A percentile compares a stretch with the other conserved stretches of the same genome.
phyloP scores from a whole-genome alignment of 2,329 filamentous ascomycete species.

The Alternaria conjuncta region DNA sequence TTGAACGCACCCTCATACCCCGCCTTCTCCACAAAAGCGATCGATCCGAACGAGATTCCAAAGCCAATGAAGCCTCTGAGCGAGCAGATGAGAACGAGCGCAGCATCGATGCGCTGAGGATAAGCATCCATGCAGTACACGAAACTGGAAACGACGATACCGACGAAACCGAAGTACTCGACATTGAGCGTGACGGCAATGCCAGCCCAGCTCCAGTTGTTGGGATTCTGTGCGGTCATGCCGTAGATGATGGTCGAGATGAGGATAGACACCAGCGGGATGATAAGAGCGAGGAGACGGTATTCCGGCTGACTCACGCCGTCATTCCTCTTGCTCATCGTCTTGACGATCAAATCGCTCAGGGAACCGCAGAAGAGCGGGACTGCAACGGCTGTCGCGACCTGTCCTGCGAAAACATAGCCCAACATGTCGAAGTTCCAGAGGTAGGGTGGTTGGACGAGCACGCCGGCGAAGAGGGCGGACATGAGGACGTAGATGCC shows the following conservation, averaged over 20 bases:
- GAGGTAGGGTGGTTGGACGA: constrained; percentile 12
- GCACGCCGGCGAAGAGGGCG: constrained; percentile 13
- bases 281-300: constrained; percentile 8
- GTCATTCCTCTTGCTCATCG: constrained; percentile 6
- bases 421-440: constrained; percentile 16
- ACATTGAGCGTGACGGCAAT: constrained; percentile 15
- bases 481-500: constrained; percentile 20
- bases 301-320: constrained; percentile 13
- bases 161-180: constrained; percentile 19
- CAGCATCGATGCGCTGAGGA: constrained; percentile 17
- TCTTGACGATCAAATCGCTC: constrained; percentile 8
- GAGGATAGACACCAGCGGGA: constrained; percentile 9
- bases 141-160: constrained; percentile 11
- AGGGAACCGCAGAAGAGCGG: constrained; percentile 16
- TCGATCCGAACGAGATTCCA: constrained; percentile 13
- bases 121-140: constrained; percentile 18
- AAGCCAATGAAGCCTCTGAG: constrained; percentile 18
- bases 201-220: constrained; percentile 14
- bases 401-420: constrained; percentile 16
- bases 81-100: constrained; percentile 17
- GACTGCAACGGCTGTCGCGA: constrained; percentile 12
- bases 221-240: constrained; percentile 9
- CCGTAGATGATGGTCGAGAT: constrained; percentile 16
- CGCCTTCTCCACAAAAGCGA: constrained; percentile 7
- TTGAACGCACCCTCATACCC: constrained; percentile 18